These are phyloP conservation scores for Lachnellula arida DNA, from an alignment of 2,329 filamentous ascomycete genomes.

Conservation along the genomic window DNA sequence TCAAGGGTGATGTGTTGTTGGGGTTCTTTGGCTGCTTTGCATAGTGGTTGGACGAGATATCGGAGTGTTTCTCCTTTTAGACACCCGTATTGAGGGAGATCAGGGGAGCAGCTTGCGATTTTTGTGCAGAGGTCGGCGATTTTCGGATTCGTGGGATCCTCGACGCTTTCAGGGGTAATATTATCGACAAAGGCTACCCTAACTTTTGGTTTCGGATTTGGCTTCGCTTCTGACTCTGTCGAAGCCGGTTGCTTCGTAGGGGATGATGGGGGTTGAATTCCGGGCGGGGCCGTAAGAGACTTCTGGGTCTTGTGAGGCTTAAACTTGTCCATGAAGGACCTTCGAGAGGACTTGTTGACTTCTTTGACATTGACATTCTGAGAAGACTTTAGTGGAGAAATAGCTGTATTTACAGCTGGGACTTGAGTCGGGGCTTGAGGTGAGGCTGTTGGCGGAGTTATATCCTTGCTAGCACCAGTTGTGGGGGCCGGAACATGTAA, in stretches of 20 bases:
- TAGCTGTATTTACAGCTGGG: not conserved
- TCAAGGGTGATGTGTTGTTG: slow-evolving; percentile 11
- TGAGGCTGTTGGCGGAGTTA: not conserved
- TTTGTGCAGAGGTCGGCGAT: slow-evolving; percentile 14
- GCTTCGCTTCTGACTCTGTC: not conserved
- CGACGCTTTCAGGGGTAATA: not conserved
- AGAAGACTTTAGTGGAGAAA: not conserved
- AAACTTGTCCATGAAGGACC: not conserved
- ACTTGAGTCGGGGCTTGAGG: not conserved
- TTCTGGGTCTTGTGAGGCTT: slow-evolving; percentile 1
- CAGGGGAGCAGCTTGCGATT: slow-evolving; percentile 9
- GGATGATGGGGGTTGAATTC: not conserved
- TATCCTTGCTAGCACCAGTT: not conserved
- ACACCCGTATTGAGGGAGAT: slow-evolving; percentile 10
- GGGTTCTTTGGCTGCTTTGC: slow-evolving; percentile 4
- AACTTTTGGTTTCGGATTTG: not conserved
- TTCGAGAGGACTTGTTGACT: not conserved
- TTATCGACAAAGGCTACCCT: slow-evolving; percentile 8
- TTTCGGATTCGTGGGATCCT: not conserved
- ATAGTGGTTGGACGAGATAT: slow-evolving; percentile 11
- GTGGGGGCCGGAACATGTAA: not conserved
- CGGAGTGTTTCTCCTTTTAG: slow-evolving; percentile 4
- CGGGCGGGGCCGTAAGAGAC: not conserved
- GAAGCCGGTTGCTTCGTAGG: not conserved
- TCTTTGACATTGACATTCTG: not conserved